These are phyloP conservation scores for Entrophospora sp. DNA, from an alignment of 192 early-diverging fungal genomes.

Conservation along the genomic window DNA sequence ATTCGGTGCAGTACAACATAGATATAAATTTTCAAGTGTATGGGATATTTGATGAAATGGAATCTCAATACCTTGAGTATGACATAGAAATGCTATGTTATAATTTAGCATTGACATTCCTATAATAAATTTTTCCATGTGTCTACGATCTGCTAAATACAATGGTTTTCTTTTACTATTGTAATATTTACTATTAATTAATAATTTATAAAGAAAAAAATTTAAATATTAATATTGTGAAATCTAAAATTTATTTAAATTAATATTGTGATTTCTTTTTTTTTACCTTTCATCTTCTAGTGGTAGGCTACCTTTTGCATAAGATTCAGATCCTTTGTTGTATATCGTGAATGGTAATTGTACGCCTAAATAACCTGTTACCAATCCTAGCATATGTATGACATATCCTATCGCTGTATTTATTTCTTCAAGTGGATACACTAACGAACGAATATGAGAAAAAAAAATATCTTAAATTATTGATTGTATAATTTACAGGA, in stretches of 20 bases:
- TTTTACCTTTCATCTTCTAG: too few relatives aligned
- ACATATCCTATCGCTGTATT: constrained; percentile 47
- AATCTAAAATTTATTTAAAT: constrained; percentile 16
- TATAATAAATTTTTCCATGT: constrained; percentile 29
- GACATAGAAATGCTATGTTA: constrained; percentile 48
- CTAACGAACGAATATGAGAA: constrained; percentile 19
- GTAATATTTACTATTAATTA: constrained; percentile 20
- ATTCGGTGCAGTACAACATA: constrained; percentile 36
- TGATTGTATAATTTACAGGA: neutral
- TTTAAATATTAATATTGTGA: neutral
- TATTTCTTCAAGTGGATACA: constrained; percentile 35
- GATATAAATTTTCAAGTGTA: constrained; percentile 38
- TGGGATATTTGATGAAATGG: constrained; percentile 35
- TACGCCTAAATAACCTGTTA: constrained; percentile 44
- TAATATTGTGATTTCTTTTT: constrained; percentile 4
- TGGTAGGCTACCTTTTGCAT: constrained; percentile 4
- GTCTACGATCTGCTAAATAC: constrained; percentile 34
- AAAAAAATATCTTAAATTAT: neutral
- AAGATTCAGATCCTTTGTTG: neutral
- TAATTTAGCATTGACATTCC: constrained; percentile 50
- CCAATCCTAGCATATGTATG: constrained; percentile 38
- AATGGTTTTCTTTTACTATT: constrained; percentile 37
- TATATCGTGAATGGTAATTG: constrained; percentile 34
- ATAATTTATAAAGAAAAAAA: neutral
- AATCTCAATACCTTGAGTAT: constrained; percentile 46